These are phyloP conservation scores for Russula dissimulans DNA, from an alignment of 768 basidiomycete genomes.

Conservation along the genomic window DNA sequence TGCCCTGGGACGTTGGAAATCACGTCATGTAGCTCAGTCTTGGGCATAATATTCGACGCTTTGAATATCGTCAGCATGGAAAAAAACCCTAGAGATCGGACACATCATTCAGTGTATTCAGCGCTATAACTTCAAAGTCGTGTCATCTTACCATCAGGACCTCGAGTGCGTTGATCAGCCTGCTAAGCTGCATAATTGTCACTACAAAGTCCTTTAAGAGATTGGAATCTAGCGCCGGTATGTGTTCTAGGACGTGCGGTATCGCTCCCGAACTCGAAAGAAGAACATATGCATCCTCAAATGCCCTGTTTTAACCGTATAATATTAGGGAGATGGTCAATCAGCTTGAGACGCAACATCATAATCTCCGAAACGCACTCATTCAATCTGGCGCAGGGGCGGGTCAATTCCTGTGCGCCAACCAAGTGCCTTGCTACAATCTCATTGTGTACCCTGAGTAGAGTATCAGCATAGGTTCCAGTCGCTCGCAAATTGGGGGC, in stretches of 20 bases:
- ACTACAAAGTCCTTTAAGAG: slow-evolving; percentile 3
- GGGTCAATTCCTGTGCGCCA: background rate
- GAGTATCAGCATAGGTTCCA: background rate
- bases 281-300: no score
- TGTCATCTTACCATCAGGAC: background rate
- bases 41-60: background rate
- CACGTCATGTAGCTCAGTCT: background rate
- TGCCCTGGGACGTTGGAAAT: slow-evolving; percentile 8
- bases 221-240: background rate
- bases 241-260: no score
- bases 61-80: background rate
- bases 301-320: background rate
- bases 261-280: no score
- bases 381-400: background rate
- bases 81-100: background rate
- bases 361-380: background rate
- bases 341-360: no score
- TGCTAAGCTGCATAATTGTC: slow-evolving; percentile 1
- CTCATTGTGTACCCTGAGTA: background rate
- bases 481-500: background rate
- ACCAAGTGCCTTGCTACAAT: background rate
- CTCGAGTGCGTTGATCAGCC: slow-evolving; percentile 1
- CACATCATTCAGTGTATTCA: background rate
- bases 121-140: no score
- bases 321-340: no score